Evolutionary conservation across 2,329 filamentous ascomycete genomes (phyloP).

Genomic region (Alternaria sp.): DNA sequence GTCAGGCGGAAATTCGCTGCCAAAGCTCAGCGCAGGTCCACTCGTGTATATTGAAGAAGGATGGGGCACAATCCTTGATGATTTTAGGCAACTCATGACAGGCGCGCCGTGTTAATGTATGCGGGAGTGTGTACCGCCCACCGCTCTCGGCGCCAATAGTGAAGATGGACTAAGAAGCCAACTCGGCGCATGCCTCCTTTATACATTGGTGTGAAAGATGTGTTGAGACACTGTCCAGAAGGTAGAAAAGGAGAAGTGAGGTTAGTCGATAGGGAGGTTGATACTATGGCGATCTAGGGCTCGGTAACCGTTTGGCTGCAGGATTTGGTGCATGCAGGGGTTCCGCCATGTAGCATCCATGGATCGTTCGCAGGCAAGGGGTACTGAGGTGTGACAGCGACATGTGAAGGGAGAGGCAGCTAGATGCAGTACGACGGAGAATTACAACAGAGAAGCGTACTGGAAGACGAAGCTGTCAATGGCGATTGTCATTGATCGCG

Average conservation of each 20-base stretch:
- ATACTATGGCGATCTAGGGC: slow-evolving; percentile 3
- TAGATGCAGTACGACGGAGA: neutral
- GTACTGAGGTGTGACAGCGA: slow-evolving; percentile 3
- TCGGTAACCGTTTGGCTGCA: slow-evolving; percentile 3
- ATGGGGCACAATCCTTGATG: neutral
- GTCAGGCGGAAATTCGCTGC: neutral
- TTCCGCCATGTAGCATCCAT: neutral
- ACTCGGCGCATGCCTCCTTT: neutral
- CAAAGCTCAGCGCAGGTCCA: slow-evolving; percentile 1
- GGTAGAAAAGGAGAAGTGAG: neutral
- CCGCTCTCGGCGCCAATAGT: slow-evolving; percentile 5
- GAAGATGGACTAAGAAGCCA: neutral
- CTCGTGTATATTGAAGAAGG: neutral
- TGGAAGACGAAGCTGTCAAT: neutral
- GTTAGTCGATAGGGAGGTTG: slow-evolving; percentile 2
- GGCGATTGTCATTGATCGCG: neutral
- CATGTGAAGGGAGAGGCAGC: neutral
- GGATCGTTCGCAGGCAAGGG: slow-evolving; percentile 5
- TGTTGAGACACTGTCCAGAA: neutral
- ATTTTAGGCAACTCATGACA: neutral
- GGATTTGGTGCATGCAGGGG: slow-evolving; percentile 3
- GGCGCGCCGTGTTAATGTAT: slow-evolving; percentile 1
- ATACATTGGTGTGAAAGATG: neutral
- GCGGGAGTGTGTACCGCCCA: neutral
- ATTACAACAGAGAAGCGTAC: neutral